phyloP scores from a whole-genome alignment of 2,329 filamentous ascomycete genomes.

The Alternaria alternata region DNA sequence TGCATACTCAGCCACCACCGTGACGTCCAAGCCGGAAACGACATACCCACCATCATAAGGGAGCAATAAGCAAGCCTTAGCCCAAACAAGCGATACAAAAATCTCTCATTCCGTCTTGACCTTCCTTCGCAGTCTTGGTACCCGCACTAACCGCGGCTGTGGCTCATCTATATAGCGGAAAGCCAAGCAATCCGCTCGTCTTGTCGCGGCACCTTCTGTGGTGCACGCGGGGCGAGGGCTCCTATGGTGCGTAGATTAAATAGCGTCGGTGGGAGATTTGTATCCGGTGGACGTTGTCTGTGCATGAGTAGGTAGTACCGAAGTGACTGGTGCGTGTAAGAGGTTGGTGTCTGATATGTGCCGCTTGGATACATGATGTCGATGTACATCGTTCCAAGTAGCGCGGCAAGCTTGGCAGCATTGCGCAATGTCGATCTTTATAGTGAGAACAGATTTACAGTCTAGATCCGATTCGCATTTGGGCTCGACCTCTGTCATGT shows the following conservation, averaged over 20 bases:
- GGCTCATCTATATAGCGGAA: slow-evolving; percentile 17
- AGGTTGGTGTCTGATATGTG: neutral
- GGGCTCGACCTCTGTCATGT: neutral
- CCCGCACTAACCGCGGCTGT: slow-evolving; percentile 10
- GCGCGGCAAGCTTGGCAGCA: slow-evolving; percentile 17
- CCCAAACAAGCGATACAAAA: slow-evolving; percentile 23
- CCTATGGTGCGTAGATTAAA: neutral
- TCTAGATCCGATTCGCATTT: slow-evolving; percentile 1
- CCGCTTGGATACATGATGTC: slow-evolving; percentile 11
- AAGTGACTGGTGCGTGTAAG: neutral
- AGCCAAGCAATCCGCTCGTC: slow-evolving; percentile 28
- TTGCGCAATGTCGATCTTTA: slow-evolving; percentile 17
- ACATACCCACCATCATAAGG: neutral
- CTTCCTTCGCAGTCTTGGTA: slow-evolving; percentile 17
- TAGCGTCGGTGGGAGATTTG: neutral
- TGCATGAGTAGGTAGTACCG: neutral
- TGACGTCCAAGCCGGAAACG: neutral
- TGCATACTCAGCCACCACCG: neutral
- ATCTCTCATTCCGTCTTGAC: slow-evolving; percentile 17
- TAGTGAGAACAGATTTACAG: slow-evolving; percentile 7
- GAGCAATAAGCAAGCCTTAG: slow-evolving; percentile 12
- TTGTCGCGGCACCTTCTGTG: slow-evolving; percentile 12
- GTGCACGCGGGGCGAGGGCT: neutral
- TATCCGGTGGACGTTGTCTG: neutral
- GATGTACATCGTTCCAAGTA: slow-evolving; percentile 16